Conservation (phyloP, 2,329 filamentous ascomycete genomes). For the Pseudocercospora fijiensis region DNA sequence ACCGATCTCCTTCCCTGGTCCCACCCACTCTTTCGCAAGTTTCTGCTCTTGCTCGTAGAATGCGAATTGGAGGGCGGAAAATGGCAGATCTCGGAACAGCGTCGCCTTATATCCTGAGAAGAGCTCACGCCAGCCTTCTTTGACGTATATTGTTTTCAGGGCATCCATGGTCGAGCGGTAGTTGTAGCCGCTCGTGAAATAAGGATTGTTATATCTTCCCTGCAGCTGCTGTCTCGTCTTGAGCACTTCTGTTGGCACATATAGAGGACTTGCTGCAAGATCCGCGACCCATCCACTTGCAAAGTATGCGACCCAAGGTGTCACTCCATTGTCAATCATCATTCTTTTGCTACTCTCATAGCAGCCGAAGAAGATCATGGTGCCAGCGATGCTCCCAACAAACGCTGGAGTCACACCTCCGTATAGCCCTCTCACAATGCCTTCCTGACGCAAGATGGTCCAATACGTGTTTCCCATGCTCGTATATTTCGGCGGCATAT, state of each 20-base stretch:
- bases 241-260: slow-evolving; percentile 94
- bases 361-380: slow-evolving; percentile 90
- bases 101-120: slow-evolving; percentile 98
- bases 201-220: slow-evolving; percentile 91
- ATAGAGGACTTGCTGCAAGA: slow-evolving; percentile 84
- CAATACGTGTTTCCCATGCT: slow-evolving; percentile 87
- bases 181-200: slow-evolving; percentile 92
- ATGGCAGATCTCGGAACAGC: slow-evolving; percentile 88
- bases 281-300: slow-evolving; percentile 89
- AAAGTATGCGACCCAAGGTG: slow-evolving; percentile 81
- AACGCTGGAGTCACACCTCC: slow-evolving; percentile 91
- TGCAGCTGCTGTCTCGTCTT: slow-evolving; percentile 97
- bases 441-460: slow-evolving; percentile 91
- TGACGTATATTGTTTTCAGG: slow-evolving; percentile 75
- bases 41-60: slow-evolving; percentile 94
- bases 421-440: slow-evolving; percentile 80
- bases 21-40: slow-evolving; percentile 75
- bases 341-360: slow-evolving; percentile 94
- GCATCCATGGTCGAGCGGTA: slow-evolving; percentile 85
- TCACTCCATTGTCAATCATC: slow-evolving; percentile 80
- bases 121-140: slow-evolving; percentile 79
- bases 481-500: slow-evolving; percentile 88
- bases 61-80: slow-evolving; percentile 94
- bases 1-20: slow-evolving; percentile 75
- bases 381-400: slow-evolving; percentile 88